Evolutionary conservation across 768 basidiomycete genomes (phyloP).

Genomic region (Xerocomus spinulosus): DNA sequence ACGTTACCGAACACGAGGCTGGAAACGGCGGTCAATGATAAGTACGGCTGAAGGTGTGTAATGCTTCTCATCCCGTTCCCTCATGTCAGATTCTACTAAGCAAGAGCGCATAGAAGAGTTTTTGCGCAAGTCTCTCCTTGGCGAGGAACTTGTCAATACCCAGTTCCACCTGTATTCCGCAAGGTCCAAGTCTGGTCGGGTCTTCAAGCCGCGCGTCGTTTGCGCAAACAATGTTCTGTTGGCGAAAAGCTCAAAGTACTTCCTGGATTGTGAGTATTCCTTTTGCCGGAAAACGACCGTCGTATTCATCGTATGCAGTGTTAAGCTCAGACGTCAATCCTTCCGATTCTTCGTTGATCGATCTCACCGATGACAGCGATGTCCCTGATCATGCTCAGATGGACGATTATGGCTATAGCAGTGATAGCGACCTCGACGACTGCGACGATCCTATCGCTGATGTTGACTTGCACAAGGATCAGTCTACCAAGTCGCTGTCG

Average conservation of each 20-base stretch:
- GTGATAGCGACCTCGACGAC: conserved; percentile 36
- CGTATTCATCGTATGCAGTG: conserved; percentile 11
- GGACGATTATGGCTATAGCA: conserved; percentile 29
- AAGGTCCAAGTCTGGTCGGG: conserved; percentile 12
- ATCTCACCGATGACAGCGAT: conserved; percentile 10
- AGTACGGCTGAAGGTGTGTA: not conserved
- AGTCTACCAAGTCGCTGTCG: not conserved
- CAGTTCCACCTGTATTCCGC: conserved; percentile 30
- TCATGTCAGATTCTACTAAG: conserved; percentile 11
- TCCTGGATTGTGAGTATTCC: conserved; percentile 20
- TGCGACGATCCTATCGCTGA: conserved; percentile 4
- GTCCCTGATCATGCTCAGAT: conserved; percentile 6
- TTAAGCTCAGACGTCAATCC: conserved; percentile 7
- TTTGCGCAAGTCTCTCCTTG: conserved; percentile 24
- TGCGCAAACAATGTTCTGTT: conserved; percentile 29
- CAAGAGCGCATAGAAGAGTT: conserved; percentile 18
- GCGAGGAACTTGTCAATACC: conserved; percentile 27
- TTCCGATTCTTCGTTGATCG: conserved; percentile 10
- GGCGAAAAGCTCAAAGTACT: conserved; percentile 25
- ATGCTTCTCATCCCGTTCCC: not conserved
- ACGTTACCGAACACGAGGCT: not conserved
- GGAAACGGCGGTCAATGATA: not conserved
- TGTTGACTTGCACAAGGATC: not conserved
- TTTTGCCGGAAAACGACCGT: not conserved
- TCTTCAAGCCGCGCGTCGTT: conserved; percentile 18